These are phyloP conservation scores for Trichoderma sp. DNA, from an alignment of 2,329 filamentous ascomycete species.

Conservation along the genomic window DNA sequence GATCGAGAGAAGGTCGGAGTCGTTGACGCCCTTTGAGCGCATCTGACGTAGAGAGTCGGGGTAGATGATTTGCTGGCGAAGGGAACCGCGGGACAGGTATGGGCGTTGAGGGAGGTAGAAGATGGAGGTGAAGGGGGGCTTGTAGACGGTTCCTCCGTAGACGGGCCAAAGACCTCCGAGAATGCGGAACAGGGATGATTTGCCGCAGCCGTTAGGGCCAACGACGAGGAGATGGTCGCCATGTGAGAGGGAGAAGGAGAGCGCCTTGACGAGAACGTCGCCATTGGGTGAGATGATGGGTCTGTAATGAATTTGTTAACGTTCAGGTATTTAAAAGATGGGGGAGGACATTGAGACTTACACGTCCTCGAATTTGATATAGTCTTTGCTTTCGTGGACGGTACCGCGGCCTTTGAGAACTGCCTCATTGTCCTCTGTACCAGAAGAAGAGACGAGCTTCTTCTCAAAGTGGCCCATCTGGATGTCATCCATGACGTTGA, in stretches of 20 bases:
- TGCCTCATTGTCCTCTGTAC: conserved; percentile 75
- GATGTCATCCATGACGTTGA: conserved; percentile 94
- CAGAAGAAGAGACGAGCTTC: conserved; percentile 87
- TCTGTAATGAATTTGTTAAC: conserved; percentile 30
- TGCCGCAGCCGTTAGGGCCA: conserved; percentile 95
- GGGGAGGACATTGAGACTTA: conserved; percentile 34
- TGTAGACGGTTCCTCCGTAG: conserved; percentile 89
- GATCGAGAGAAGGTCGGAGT: conserved; percentile 74
- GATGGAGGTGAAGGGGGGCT: conserved; percentile 87
- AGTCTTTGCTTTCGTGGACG: conserved; percentile 73
- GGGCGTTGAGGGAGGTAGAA: conserved; percentile 98
- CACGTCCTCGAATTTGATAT: conserved; percentile 80
- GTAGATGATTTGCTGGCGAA: conserved; percentile 97
- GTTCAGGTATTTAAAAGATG: not conserved
- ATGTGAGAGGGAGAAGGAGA: conserved; percentile 82
- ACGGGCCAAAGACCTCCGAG: conserved; percentile 96
- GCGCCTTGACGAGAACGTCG: conserved; percentile 79
- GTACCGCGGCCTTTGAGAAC: conserved; percentile 79
- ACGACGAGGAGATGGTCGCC: conserved; percentile 93
- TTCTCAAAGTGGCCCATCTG: conserved; percentile 90
- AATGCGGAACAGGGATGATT: conserved; percentile 94
- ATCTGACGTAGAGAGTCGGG: conserved; percentile 86
- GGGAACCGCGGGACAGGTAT: conserved; percentile 83
- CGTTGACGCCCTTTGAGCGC: conserved; percentile 78
- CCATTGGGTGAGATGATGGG: conserved; percentile 97